Percentiles rank a stretch among this genome's conserved stretches.
These are phyloP conservation scores for Blastocystis sp. DNA, from an alignment of 352 stramenopile genomes.

Conservation along the genomic window DNA sequence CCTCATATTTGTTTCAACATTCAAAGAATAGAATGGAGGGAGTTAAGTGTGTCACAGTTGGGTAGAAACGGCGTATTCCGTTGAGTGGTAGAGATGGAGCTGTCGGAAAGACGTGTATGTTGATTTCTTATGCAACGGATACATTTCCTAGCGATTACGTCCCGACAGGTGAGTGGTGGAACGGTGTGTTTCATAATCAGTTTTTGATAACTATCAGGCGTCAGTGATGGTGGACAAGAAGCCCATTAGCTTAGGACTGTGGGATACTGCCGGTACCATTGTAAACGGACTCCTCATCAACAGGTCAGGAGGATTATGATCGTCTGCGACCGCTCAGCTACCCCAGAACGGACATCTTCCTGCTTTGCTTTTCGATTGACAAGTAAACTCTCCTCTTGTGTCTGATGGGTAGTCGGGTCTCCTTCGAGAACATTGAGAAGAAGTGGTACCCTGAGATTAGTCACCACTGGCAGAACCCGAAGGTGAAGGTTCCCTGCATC, in stretches of 20 bases:
- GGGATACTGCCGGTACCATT: slow-evolving; percentile 78
- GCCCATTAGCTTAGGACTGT: slow-evolving; percentile 85
- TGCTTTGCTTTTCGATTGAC: slow-evolving; percentile 84
- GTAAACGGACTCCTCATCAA: background rate
- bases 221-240: slow-evolving; percentile 75
- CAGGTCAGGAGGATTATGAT: slow-evolving; percentile 87
- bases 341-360: slow-evolving; percentile 85
- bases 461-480: slow-evolving; percentile 60
- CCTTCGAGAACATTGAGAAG: slow-evolving; percentile 85
- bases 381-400: background rate
- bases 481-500: slow-evolving; percentile 77
- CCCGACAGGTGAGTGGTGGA: slow-evolving; percentile 77
- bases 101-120: slow-evolving; percentile 86
- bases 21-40: slow-evolving; percentile 14
- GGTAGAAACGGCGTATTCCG: slow-evolving; percentile 4
- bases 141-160: slow-evolving; percentile 89
- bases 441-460: slow-evolving; percentile 67
- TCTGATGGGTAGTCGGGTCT: slow-evolving; percentile 66
- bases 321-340: slow-evolving; percentile 83
- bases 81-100: slow-evolving; percentile 74
- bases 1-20: too few species aligned
- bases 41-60: slow-evolving; percentile 57
- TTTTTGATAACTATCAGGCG: slow-evolving; percentile 64
- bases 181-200: slow-evolving; percentile 68
- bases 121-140: slow-evolving; percentile 91